These are phyloP conservation scores for Aureobasidium subglaciale DNA, from an alignment of 2,329 filamentous ascomycete species.

Conservation along the genomic window DNA sequence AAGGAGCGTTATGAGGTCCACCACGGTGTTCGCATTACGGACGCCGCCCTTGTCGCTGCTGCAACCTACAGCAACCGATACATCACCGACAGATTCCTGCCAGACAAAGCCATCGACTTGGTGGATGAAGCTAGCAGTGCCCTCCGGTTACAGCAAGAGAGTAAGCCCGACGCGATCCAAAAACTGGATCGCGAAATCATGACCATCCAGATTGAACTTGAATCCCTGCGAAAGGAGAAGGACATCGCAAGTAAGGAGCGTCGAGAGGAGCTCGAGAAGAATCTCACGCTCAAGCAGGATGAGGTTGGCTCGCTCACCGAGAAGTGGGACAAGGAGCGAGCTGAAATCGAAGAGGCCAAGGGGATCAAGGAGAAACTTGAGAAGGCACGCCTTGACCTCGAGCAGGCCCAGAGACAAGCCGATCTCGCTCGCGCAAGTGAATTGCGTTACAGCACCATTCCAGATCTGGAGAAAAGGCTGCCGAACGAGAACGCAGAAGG, in stretches of 20 bases:
- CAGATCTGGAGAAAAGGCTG: conserved; percentile 68
- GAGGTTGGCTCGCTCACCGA: conserved; percentile 68
- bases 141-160: conserved; percentile 86
- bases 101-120: conserved; percentile 94
- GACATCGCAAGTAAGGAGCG: conserved; percentile 85
- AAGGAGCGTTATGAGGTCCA: conserved; percentile 98
- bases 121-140: conserved; percentile 94
- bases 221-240: conserved; percentile 88
- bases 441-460: conserved; percentile 81
- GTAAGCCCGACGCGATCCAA: conserved; percentile 91
- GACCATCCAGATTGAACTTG: conserved; percentile 94
- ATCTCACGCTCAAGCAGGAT: conserved; percentile 67
- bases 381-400: conserved; percentile 73
- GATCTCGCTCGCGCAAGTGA: conserved; percentile 90
- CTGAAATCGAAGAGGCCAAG: conserved; percentile 81
- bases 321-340: conserved; percentile 84
- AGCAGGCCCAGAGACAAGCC: conserved; percentile 77
- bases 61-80: conserved; percentile 91
- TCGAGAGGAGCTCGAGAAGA: conserved; percentile 73
- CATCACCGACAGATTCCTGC: conserved; percentile 90
- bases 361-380: conserved; percentile 83
- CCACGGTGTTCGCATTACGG: conserved; percentile 90
- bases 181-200: conserved; percentile 89
- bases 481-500: conserved; percentile 62
- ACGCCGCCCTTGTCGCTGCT: conserved; percentile 83